Percentiles rank a stretch among this genome's conserved stretches.
Conservation (phyloP, 371 early-diverging fungal species). For the Funneliformis caledonium region DNA sequence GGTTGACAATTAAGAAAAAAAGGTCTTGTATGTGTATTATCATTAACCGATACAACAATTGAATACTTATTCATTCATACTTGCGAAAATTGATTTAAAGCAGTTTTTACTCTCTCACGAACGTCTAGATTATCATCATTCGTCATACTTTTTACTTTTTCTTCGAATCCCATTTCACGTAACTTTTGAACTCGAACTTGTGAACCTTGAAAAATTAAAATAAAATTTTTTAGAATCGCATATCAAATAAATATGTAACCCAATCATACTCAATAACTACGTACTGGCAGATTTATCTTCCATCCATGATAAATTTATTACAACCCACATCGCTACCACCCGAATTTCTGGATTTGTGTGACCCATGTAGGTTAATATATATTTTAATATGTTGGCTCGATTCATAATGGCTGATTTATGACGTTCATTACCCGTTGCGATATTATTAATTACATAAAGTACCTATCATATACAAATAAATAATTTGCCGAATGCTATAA, state of each 20-base stretch:
- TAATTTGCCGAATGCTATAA: background rate
- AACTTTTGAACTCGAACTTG: conserved; percentile 52
- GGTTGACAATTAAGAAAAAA: background rate
- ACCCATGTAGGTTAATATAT: conserved; percentile 62
- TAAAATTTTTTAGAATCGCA: background rate
- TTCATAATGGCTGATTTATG: conserved; percentile 72
- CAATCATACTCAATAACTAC: background rate
- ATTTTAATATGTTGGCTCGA: conserved; percentile 58
- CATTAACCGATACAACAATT: background rate
- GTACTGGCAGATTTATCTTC: conserved; percentile 64
- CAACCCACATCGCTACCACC: conserved; percentile 78
- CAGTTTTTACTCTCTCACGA: conserved; percentile 75
- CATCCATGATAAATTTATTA: conserved; percentile 83
- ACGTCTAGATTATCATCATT: conserved; percentile 71
- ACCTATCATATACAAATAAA: conserved; percentile 51
- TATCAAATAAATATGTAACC: background rate
- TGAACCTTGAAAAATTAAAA: conserved; percentile 38
- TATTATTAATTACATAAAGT: conserved; percentile 72
- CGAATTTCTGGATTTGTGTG: conserved; percentile 70
- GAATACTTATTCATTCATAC: conserved; percentile 3
- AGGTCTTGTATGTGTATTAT: background rate
- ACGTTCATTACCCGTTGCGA: conserved; percentile 70
- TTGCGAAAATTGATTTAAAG: conserved; percentile 60
- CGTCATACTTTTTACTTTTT: conserved; percentile 57
- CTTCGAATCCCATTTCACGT: conserved; percentile 64